Percentiles rank a stretch among this genome's conserved stretches.
phyloP scores from a whole-genome alignment of 306 rosid genomes.

The Medicago arabica region DNA sequence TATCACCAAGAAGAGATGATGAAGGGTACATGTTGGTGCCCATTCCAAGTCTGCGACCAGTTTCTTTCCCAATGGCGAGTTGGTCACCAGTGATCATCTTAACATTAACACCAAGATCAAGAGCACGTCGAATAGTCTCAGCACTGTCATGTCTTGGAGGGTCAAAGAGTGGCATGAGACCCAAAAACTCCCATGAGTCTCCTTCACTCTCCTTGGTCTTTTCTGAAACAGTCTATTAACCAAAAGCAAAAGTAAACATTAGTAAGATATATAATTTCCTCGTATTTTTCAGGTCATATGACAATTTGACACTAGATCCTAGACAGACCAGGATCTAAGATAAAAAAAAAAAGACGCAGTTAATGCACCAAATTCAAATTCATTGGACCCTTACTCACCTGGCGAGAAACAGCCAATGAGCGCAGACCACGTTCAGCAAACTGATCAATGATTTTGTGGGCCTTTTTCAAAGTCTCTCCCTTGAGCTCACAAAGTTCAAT shows the following conservation, averaged over 20 bases:
- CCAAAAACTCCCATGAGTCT: slow-evolving; percentile 81
- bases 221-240: slow-evolving; percentile 64
- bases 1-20: slow-evolving; percentile 75
- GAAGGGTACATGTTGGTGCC: slow-evolving; percentile 98
- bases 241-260: background rate
- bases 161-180: slow-evolving; percentile 90
- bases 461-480: slow-evolving; percentile 63
- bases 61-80: slow-evolving; percentile 86
- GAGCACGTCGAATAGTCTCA: slow-evolving; percentile 92
- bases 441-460: slow-evolving; percentile 64
- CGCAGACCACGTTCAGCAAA: slow-evolving; percentile 87
- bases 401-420: slow-evolving; percentile 77
- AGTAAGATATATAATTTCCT: background rate
- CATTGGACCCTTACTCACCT: slow-evolving; percentile 55
- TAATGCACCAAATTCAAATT: background rate
- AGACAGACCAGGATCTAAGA: too few species aligned
- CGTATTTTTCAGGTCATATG: background rate
- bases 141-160: slow-evolving; percentile 99
- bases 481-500: slow-evolving; percentile 76
- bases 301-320: too few species aligned
- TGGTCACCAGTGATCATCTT: slow-evolving; percentile 99
- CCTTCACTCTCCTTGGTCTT: slow-evolving; percentile 83
- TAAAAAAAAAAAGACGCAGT: background rate
- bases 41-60: slow-evolving; percentile 97
- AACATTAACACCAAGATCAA: slow-evolving; percentile 89